Evolutionary conservation across 208 protist genomes (phyloP), one percentile per base, ranked within the genome.

Genomic region (Phytomonas sp.): DNA sequence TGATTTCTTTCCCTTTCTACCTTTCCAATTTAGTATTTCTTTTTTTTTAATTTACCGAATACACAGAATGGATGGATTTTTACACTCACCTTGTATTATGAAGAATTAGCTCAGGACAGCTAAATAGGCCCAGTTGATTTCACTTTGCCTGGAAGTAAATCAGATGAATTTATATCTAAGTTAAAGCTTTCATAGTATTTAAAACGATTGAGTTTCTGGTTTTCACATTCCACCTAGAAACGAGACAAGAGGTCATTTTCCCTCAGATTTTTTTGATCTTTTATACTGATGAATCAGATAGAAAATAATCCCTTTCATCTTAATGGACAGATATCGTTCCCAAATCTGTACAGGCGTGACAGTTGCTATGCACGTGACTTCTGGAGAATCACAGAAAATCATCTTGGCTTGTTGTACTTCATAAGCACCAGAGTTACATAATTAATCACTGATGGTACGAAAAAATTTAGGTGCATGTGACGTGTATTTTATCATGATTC

Each of bases 321-420:
- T 69, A 72, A 46, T 72, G 61, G 11, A 83, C 87, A 43, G 68
- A 68, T 40, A 65, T 67, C 0, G 81, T 85, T 0, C 74, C 84
- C 51, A 66, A 81, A 32, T 56, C 64, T 87, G 77, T 64, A 78
- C 79, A 8, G 74, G 91, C 70, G 76, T 91, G 28, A 61, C 68
- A 17, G 83, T 95, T 11, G 84, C 86, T 17, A 92, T 92, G 78
- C 91, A 85, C 56, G 82, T 83, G 11, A 79, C 75, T 31, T 76
- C 83, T n/a, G 84, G 86, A 8, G 72, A 81, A 65, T 79, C 82
- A n/a, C 71, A 69, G 20, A 65, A 83, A 43, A 90, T 75, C 73
- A 82, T 92, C 64, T 31, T 85, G 20, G 72, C 76, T 15, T 87
- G 77, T 67, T 82, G 91, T 75, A 88, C 31, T 56, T 77, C 1